A percentile compares a stretch with the other conserved stretches of the same genome.
phyloP scores from a whole-genome alignment of 2,329 filamentous ascomycete species.

The Fusarium scirpi region DNA sequence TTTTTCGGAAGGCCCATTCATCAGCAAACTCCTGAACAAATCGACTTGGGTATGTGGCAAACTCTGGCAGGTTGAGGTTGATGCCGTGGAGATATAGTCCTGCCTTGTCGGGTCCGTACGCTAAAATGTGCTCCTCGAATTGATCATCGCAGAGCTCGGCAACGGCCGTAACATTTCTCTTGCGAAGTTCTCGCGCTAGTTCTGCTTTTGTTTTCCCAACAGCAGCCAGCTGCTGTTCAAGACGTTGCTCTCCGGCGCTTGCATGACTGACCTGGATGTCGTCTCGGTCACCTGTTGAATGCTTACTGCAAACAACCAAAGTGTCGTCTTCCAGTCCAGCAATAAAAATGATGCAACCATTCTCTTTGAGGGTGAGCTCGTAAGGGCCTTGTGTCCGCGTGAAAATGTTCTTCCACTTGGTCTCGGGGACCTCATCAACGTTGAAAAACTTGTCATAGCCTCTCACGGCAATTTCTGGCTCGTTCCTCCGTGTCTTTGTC shows the following conservation, averaged over 20 bases:
- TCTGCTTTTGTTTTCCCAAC: conserved; percentile 84
- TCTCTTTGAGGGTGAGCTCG: conserved; percentile 96
- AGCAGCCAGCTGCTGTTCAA: conserved; percentile 81
- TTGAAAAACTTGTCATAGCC: conserved; percentile 99
- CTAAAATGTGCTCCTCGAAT: conserved; percentile 97
- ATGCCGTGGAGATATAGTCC: conserved; percentile 96
- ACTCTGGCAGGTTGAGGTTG: conserved; percentile 94
- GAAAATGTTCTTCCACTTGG: conserved; percentile 84
- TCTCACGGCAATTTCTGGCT: conserved; percentile 82
- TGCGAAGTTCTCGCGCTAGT: conserved; percentile 79
- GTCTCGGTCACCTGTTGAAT: conserved; percentile 86
- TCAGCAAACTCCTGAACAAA: conserved; percentile 92
- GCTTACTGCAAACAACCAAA: conserved; percentile 97
- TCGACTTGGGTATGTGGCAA: conserved; percentile 84
- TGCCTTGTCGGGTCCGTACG: conserved; percentile 83
- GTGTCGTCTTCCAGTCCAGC: conserved; percentile 90
- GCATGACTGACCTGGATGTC: conserved; percentile 85
- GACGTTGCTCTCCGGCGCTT: conserved; percentile 81
- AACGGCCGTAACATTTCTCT: conserved; percentile 91
- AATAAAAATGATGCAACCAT: conserved; percentile 99
- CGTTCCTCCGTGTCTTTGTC: conserved; percentile 72
- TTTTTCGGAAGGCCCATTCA: conserved; percentile 93
- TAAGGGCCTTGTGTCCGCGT: conserved; percentile 85
- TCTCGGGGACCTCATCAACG: conserved; percentile 81
- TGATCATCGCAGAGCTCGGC: conserved; percentile 95